Evolutionary conservation across 495 filamentous ascomycete species (phyloP).

Genomic region (Penicillium parvum): DNA sequence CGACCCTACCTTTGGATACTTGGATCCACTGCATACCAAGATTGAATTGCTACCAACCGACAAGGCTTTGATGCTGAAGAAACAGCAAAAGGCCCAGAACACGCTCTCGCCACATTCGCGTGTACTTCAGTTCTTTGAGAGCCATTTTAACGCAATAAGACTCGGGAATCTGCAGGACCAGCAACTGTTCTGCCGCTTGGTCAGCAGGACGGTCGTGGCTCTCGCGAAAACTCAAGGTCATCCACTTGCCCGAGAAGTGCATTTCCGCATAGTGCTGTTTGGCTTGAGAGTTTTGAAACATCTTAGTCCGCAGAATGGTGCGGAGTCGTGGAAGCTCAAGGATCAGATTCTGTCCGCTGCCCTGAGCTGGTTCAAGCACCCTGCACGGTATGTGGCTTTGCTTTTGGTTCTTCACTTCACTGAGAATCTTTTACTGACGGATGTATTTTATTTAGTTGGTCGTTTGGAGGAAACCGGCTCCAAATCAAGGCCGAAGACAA

Average conservation of each 20-base stretch:
- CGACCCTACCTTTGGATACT: constrained; percentile 65
- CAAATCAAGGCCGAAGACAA: constrained; percentile 90
- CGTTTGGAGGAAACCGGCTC: constrained; percentile 87
- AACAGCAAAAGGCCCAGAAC: constrained; percentile 72
- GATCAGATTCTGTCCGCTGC: constrained; percentile 81
- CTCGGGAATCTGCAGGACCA: constrained; percentile 76
- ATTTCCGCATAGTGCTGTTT: constrained; percentile 83
- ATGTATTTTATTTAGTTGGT: constrained; percentile 60
- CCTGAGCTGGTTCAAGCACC: constrained; percentile 79
- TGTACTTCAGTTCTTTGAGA: constrained; percentile 82
- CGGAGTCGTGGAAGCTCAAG: constrained; percentile 71
- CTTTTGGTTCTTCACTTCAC: not conserved
- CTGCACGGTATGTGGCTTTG: constrained; percentile 52
- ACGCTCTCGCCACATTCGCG: constrained; percentile 80
- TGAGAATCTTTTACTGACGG: constrained; percentile 8
- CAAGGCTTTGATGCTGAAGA: constrained; percentile 64
- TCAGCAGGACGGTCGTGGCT: constrained; percentile 67
- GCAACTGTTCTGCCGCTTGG: constrained; percentile 71
- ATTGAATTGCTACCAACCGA: constrained; percentile 93
- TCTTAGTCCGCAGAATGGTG: constrained; percentile 55
- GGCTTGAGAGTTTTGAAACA: constrained; percentile 69
- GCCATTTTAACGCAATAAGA: constrained; percentile 88
- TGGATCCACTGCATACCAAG: constrained; percentile 83
- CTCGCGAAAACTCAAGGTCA: constrained; percentile 67
- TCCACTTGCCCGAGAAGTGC: constrained; percentile 83